These are phyloP conservation scores for Cytospora mali DNA, from an alignment of 2,329 filamentous ascomycete genomes.

Conservation along the genomic window DNA sequence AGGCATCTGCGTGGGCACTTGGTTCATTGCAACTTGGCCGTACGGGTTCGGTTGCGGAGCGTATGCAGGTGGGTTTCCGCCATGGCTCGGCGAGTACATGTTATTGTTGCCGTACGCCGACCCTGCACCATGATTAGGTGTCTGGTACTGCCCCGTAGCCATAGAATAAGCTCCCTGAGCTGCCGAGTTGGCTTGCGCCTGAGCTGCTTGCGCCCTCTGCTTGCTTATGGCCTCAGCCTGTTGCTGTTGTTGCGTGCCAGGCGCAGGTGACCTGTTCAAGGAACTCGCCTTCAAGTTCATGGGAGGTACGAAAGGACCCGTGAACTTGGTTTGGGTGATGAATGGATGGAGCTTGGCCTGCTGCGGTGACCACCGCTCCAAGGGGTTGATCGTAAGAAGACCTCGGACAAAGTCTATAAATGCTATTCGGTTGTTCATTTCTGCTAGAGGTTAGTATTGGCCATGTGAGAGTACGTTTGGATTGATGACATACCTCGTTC, in stretches of 20 bases:
- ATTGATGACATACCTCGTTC: constrained; percentile 74
- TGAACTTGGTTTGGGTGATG: constrained; percentile 97
- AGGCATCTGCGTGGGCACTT: constrained; percentile 66
- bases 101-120: constrained; percentile 64
- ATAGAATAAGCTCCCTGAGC: constrained; percentile 67
- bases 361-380: constrained; percentile 96
- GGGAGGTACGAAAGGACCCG: constrained; percentile 91
- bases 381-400: constrained; percentile 87
- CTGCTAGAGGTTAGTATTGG: constrained; percentile 50
- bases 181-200: constrained; percentile 69
- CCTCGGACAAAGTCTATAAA: constrained; percentile 99
- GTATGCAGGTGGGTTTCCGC: constrained; percentile 76
- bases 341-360: constrained; percentile 97
- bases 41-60: constrained; percentile 72
- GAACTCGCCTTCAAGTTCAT: constrained; percentile 94
- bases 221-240: constrained; percentile 93
- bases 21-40: constrained; percentile 72
- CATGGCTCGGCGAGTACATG: constrained; percentile 70
- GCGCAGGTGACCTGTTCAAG: constrained; percentile 83
- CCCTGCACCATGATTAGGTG: constrained; percentile 33
- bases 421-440: constrained; percentile 96
- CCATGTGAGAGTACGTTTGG: neutral
- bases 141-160: constrained; percentile 53
- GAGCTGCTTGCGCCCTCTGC: constrained; percentile 76
- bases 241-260: constrained; percentile 92